Evolutionary conservation across 2,329 filamentous ascomycete species (phyloP), one percentile per base, ranked within the genome.

Genomic region (Paraphaeosphaeria minitans): DNA sequence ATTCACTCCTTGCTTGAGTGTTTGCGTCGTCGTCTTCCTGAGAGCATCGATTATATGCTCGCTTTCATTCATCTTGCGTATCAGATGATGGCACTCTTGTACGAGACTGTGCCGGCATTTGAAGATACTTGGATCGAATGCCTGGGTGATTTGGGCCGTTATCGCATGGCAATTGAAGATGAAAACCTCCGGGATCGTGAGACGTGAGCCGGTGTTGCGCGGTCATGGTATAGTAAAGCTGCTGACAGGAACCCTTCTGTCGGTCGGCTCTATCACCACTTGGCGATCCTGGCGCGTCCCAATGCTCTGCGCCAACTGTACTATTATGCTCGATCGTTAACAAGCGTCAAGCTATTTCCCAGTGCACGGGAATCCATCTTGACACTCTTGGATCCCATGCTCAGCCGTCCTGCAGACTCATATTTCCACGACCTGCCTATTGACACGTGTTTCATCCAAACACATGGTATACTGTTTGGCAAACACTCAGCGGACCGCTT

Each of bases 61-160:
- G 87, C 88, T 0, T 98, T 97, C 56, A 92, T 98, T 0, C 96
- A 96, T 62, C 77, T 94, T 16, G 89, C 93, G 0, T 98, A 97
- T 64, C 90, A 89, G 2, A 96, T 96, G 87, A 92, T 97, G 85
- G 89, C 91, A 0, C 77, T 97, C 0, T 77, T 97, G 0, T 90
- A 93, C 59, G 94, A 98, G 68, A 96, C 91, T 0, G 91, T 97
- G 0, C 88, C 90, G 0, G 83, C 85, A 0, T 97, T 96, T 64
- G 85, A 90, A 53, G 90, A 95, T 57, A 97, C 91, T 0, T 98
- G 94, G 94, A 91, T 96, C 8, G 94, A 97, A 65, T 97, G 93
- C 54, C 79, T 98, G 0, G 94, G 94, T 0, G 93, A 98, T 70
- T 77, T 98, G 0, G 90, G 89, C 0, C 82, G 93, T 21, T 97